These are phyloP conservation scores for Alternaria viburni DNA, from an alignment of 2,329 filamentous ascomycete genomes.

Conservation along the genomic window DNA sequence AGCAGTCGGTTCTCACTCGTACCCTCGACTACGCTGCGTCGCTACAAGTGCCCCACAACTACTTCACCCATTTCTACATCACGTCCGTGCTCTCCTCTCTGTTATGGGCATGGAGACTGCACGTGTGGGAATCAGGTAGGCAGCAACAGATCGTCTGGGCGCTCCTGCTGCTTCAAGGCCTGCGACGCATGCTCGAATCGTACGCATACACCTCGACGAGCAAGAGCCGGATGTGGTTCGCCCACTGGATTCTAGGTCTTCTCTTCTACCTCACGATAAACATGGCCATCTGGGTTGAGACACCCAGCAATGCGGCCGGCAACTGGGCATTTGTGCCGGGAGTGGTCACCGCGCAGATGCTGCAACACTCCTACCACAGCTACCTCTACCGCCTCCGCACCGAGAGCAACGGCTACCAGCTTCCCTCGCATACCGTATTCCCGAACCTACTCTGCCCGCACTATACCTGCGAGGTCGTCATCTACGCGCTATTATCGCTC, in stretches of 20 bases:
- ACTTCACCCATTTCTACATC: conserved; percentile 89
- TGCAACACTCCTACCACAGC: conserved; percentile 70
- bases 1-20: conserved; percentile 16
- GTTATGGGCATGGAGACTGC: conserved; percentile 75
- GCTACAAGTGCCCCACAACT: conserved; percentile 79
- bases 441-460: conserved; percentile 79
- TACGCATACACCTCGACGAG: conserved; percentile 70
- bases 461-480: conserved; percentile 85
- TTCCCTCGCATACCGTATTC: conserved; percentile 78
- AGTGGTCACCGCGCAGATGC: conserved; percentile 72
- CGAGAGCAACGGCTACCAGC: conserved; percentile 70
- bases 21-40: conserved; percentile 60
- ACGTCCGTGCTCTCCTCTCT: conserved; percentile 71
- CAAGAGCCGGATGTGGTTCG: conserved; percentile 80
- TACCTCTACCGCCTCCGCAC: conserved; percentile 53
- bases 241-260: conserved; percentile 81
- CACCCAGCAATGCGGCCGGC: conserved; percentile 49
- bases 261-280: conserved; percentile 77
- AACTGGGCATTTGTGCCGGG: conserved; percentile 64
- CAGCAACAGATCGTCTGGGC: conserved; percentile 72
- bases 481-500: conserved; percentile 81
- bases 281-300: conserved; percentile 84
- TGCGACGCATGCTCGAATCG: conserved; percentile 78
- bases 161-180: conserved; percentile 77
- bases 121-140: conserved; percentile 47